Base-by-base conservation (phyloP, 192 early-diverging fungal genomes). In the Coemansia sp. region DNA sequence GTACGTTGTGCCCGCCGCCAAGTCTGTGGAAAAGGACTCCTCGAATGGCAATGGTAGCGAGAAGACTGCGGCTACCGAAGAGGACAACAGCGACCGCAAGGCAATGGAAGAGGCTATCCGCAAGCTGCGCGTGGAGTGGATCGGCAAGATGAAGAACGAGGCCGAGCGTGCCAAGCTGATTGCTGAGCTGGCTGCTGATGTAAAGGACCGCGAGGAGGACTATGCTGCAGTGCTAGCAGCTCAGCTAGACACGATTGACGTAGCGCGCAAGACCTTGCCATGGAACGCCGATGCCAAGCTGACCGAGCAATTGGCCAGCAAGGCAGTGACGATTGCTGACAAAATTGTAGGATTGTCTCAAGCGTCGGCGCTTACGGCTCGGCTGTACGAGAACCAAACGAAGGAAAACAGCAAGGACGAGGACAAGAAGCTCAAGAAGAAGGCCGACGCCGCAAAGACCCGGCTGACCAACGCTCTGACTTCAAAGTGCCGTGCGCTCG, bases 81-180 rank as follows among this genome's bases (percentile, higher is more conserved):
- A 53, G n/a, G 50, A 68, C 13, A 63, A 47, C 33, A 84, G 85
- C 62, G 88, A 89, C 11, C 64, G 63, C 35, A 71, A 82, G 35
- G 81, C 86, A 21, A 66, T 93, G 61, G 77, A 85, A 42, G 94
- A 96, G 64, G 88, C 88, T 14, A 74, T 95, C 38, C 84, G 93
- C 23, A 92, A 94, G 73, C 69, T 93, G 26, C 89, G 94, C 70
- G 86, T 99, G 37, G 76, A 88, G 3, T 88, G 88, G 80, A 66
- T 98, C 52, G 93, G 92, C 78, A 97, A 96, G 84, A 69, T 91
- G 35, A 87, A 80, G 74, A 88, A 87, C 30, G 87, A 85, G 17
- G 68, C 21, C 4, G 85, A 85, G 16, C 88, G 91, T 38, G 74
- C 79, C 2, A 74, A 88, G 53, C 71, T 99, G 8, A 89, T 96